Evolutionary conservation across 148 eudicot genomes (phyloP).

Genomic region (Rhododendron simsii): DNA sequence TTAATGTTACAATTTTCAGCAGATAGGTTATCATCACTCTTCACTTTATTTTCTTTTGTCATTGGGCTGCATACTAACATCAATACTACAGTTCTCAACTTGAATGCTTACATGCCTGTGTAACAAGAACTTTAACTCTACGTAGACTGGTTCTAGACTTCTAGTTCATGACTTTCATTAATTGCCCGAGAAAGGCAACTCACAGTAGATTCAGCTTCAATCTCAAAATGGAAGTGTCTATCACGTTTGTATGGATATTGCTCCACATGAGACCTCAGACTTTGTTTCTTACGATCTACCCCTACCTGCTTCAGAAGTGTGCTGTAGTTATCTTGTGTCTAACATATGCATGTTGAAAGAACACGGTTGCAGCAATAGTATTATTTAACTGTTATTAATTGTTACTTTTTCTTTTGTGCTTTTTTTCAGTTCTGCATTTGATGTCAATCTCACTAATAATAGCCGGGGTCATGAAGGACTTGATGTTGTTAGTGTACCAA

Average conservation of each 20-base stretch:
- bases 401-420: background rate
- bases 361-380: background rate
- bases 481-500: slow-evolving; percentile 39
- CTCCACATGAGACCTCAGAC: background rate
- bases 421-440: slow-evolving; percentile 45
- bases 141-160: background rate
- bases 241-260: background rate
- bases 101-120: background rate
- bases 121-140: background rate
- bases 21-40: background rate
- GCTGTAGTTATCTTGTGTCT: background rate
- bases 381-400: background rate
- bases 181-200: background rate
- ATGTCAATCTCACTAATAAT: slow-evolving; percentile 48
- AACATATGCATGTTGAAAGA: background rate
- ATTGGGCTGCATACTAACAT: background rate
- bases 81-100: background rate
- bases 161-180: background rate
- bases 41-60: background rate
- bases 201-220: background rate
- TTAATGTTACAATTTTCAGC: background rate
- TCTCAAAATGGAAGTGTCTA: background rate
- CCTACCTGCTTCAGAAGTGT: background rate
- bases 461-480: slow-evolving; percentile 47
- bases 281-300: background rate